Evolutionary conservation across 257 asterid species (phyloP).

Genomic region (Salvia rosmarinus): DNA sequence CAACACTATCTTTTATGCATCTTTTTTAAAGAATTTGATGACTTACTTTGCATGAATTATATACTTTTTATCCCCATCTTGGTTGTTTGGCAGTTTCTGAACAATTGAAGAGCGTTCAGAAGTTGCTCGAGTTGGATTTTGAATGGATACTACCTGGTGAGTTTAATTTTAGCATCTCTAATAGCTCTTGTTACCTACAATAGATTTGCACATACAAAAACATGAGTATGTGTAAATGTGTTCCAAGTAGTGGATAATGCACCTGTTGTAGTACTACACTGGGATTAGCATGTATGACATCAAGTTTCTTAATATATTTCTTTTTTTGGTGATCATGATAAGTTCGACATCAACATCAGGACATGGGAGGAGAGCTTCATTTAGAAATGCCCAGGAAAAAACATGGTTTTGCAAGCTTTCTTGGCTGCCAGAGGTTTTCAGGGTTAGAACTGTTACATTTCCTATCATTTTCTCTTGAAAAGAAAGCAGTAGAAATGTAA

Average conservation of each 20-base stretch:
- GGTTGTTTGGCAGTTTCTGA: constrained; percentile 43
- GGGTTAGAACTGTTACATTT: constrained; percentile 7
- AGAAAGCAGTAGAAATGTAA: background rate
- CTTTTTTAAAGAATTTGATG: background rate
- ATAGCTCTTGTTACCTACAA: constrained; percentile 1
- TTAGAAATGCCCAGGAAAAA: constrained; percentile 42
- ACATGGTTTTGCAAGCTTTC: constrained; percentile 45
- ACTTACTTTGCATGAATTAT: no score
- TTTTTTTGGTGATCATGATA: background rate
- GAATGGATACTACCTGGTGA: constrained; percentile 80
- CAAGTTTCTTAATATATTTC: no score
- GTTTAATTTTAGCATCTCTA: constrained; percentile 4
- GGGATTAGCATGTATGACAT: background rate
- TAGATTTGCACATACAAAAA: background rate
- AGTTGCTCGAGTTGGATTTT: constrained; percentile 63
- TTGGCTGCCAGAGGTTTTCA: constrained; percentile 42
- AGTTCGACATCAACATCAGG: constrained; percentile 38
- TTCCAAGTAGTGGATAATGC: background rate
- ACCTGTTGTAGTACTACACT: background rate
- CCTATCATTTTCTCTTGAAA: background rate
- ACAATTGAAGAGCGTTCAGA: constrained; percentile 57
- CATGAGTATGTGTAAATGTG: background rate
- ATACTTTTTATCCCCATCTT: background rate
- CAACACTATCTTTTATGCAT: background rate
- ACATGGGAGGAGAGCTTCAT: constrained; percentile 57